Percentiles rank a stretch among this genome's conserved stretches.
Conservation (phyloP, 2,329 filamentous ascomycete species). For the Colletotrichum costaricense region DNA sequence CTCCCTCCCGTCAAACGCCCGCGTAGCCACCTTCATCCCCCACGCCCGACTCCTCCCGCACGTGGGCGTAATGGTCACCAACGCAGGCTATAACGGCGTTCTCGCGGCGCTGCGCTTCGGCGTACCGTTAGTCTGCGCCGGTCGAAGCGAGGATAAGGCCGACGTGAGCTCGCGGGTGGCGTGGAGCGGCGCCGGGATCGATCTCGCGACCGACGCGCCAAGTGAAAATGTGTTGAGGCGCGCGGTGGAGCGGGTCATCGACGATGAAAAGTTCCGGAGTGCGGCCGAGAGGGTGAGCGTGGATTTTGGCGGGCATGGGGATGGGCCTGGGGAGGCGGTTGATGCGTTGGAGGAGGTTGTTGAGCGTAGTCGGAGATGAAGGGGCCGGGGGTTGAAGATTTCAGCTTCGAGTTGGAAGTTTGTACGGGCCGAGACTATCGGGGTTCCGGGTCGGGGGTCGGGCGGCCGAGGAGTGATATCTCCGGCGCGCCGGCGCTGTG, state of each 20-base stretch:
- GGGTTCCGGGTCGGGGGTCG: background rate
- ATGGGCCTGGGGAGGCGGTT: background rate
- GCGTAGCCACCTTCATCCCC: constrained; percentile 32
- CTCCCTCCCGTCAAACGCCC: background rate
- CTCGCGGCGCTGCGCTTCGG: constrained; percentile 37
- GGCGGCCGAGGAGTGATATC: background rate
- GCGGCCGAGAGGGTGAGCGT: background rate
- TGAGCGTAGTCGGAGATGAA: background rate
- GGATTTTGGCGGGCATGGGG: background rate
- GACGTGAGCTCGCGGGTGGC: constrained; percentile 43
- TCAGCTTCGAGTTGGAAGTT: background rate
- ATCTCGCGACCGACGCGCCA: constrained; percentile 35
- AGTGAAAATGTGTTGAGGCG: constrained; percentile 11
- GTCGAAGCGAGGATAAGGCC: constrained; percentile 39
- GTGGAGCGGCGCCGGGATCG: constrained; percentile 39
- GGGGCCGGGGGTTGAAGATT: too few species aligned
- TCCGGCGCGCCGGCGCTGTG: background rate
- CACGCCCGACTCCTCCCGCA: constrained; percentile 37
- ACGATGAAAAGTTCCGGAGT: background rate
- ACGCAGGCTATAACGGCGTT: constrained; percentile 38
- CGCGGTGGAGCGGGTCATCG: constrained; percentile 2
- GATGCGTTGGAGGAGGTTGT: constrained; percentile 1
- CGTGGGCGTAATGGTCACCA: constrained; percentile 43
- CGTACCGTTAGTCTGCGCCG: constrained; percentile 39
- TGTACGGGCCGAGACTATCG: background rate